phyloP scores from a whole-genome alignment of 805 yeast species.

The Vanderwaltozyma polyspora region DNA sequence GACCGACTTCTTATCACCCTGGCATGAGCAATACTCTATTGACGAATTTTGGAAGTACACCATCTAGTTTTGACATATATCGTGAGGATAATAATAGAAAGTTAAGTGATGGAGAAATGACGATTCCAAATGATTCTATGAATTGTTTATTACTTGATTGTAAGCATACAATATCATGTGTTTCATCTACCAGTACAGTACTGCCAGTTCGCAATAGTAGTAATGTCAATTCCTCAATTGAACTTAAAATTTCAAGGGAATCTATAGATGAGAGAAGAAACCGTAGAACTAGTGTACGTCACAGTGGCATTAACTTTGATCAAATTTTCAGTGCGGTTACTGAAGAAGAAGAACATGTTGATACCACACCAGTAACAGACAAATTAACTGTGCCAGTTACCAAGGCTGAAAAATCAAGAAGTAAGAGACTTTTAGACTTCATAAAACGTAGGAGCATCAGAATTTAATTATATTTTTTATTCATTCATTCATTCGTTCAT shows the following conservation, averaged over 20 bases:
- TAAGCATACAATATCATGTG: neutral
- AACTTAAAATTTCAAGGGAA: slow-evolving; percentile 28
- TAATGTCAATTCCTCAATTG: slow-evolving; percentile 1
- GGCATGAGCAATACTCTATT: neutral
- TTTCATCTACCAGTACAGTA: neutral
- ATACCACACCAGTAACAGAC: neutral
- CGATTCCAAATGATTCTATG: neutral
- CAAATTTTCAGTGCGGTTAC: slow-evolving; percentile 1
- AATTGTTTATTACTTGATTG: neutral
- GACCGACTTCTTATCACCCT: slow-evolving; percentile 81
- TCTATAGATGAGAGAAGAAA: slow-evolving; percentile 14
- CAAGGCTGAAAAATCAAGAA: slow-evolving; percentile 41
- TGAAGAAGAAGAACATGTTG: neutral
- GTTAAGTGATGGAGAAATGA: neutral
- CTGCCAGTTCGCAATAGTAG: neutral
- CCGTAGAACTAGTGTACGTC: neutral
- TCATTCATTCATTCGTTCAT: too few species aligned
- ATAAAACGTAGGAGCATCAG: slow-evolving; percentile 53
- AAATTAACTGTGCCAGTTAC: neutral
- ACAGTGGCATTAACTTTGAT: slow-evolving; percentile 1
- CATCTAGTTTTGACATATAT: neutral
- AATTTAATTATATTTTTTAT: too few species aligned
- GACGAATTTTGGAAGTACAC: too few species aligned
- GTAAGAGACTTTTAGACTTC: slow-evolving; percentile 66
- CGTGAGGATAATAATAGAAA: neutral